Base-by-base conservation (phyloP, 495 filamentous ascomycete genomes). In the Trichoderma parareesei region DNA sequence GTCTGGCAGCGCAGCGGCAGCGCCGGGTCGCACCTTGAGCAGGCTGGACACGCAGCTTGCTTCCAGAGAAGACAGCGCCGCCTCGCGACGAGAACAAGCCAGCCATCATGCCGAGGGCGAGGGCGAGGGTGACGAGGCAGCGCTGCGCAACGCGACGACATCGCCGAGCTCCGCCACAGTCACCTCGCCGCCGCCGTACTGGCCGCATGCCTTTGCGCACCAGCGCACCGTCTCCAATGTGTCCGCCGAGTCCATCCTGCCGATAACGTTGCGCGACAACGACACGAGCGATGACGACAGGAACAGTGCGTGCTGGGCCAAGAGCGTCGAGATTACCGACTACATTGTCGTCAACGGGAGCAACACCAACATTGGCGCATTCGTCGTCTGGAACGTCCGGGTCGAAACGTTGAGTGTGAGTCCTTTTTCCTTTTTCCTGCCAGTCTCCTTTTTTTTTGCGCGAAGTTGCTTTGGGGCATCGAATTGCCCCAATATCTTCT, bases 251-350 rank as follows among this genome's bases (percentile, higher is more conserved):
- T 81, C 80, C n/a, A 67, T 77, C 14, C 67, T 76, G 1, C 71
- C 74, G 38, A 85, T 85, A 62, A 81, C 75, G 16, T 69, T 85
- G 59, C 78, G 76, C 48, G 82, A 85, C 66, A 84, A 84, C 71
- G 79, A 82, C 65, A 76, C 69, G 33, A 74, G 74, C 64, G 75
- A 74, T 14, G 73, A 75, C 40, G 75, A 79, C 48, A 76, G 79
- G 60, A 83, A 82, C 64, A 75, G 76, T 38, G 81, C 81, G 11
- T 84, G 82, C 70, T 85, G 82, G 82, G 82, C 82, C 38, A 79
- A 74, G 70, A 81, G 81, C 67, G 82, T 84, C 35, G 71, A 79
- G 69, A 76, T 85, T 60, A 75, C 77, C 5, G 79, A 84, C 61
- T 74, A 78, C 68, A 75, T 82, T 5, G 67, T 78, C 60, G 76